A percentile compares a stretch with the other conserved stretches of the same genome.
phyloP scores from a whole-genome alignment of 1,284 basidiomycete species.

The Exobasidium rhododendri region DNA sequence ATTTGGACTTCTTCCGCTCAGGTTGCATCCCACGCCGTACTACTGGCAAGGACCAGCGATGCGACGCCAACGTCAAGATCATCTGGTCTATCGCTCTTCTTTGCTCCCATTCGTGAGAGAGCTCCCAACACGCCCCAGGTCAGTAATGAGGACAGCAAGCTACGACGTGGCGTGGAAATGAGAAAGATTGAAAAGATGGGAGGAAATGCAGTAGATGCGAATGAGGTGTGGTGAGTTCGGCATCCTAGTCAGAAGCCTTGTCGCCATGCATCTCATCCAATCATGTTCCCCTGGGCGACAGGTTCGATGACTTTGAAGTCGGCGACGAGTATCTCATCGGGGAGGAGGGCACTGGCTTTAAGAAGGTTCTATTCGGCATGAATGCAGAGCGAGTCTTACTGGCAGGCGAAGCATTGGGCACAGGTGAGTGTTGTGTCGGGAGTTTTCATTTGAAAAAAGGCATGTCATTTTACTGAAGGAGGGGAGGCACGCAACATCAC shows the following conservation, averaged over 20 bases:
- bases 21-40: conserved; percentile 48
- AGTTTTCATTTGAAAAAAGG: too few species aligned
- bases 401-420: conserved; percentile 57
- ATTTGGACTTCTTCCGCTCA: conserved; percentile 52
- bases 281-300: conserved; percentile 33
- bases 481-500: too few species aligned
- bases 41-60: conserved; percentile 54
- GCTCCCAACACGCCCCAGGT: conserved; percentile 21
- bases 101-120: conserved; percentile 26
- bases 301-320: conserved; percentile 54
- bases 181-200: conserved; percentile 56
- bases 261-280: background rate
- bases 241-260: background rate
- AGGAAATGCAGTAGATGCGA: conserved; percentile 55
- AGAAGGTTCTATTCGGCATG: conserved; percentile 43
- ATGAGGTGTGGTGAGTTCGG: conserved; percentile 35
- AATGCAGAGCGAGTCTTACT: conserved; percentile 57
- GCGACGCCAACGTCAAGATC: conserved; percentile 36
- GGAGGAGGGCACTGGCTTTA: conserved; percentile 56
- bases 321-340: conserved; percentile 51
- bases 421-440: too few species aligned
- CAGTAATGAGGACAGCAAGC: conserved; percentile 14
- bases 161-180: conserved; percentile 42
- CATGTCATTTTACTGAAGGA: too few species aligned
- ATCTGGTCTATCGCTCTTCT: conserved; percentile 42